phyloP scores from a whole-genome alignment of 805 yeast genomes.

The Starmerella sirachaensis region DNA sequence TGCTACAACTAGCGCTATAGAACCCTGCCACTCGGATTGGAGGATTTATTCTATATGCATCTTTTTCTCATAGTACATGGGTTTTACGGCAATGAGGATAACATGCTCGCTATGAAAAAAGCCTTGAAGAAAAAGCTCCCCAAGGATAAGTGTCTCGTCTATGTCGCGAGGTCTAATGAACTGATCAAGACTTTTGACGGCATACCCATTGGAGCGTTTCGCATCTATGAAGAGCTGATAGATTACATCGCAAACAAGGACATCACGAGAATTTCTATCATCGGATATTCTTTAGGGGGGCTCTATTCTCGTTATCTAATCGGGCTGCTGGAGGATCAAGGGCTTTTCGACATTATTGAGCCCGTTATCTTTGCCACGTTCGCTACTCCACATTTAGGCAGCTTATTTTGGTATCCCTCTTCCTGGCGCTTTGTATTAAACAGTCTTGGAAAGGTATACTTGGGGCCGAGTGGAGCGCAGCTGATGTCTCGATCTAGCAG shows the following conservation, averaged over 20 bases:
- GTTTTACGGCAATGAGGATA: neutral
- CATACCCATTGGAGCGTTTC: constrained; percentile 45
- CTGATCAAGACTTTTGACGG: constrained; percentile 77
- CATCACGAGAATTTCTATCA: constrained; percentile 54
- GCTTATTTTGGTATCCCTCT: constrained; percentile 5
- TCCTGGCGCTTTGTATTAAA: constrained; percentile 36
- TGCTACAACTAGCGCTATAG: too few relatives aligned
- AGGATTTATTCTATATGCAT: too few relatives aligned
- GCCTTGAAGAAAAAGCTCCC: neutral
- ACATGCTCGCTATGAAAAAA: neutral
- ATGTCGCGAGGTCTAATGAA: constrained; percentile 35
- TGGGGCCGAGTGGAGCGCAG: constrained; percentile 65
- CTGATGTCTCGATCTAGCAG: constrained; percentile 38
- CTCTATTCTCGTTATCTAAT: constrained; percentile 61
- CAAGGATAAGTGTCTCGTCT: neutral
- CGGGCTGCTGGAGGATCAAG: constrained; percentile 46
- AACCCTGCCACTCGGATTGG: too few relatives aligned
- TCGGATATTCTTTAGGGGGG: constrained; percentile 87
- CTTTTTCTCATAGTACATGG: constrained; percentile 3
- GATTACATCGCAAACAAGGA: constrained; percentile 29
- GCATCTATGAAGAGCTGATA: constrained; percentile 52
- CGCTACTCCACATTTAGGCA: constrained; percentile 60
- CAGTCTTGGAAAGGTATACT: constrained; percentile 39
- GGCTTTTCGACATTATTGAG: constrained; percentile 43
- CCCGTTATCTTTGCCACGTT: constrained; percentile 56